A percentile compares a stretch with the other conserved stretches of the same genome.
Conservation (phyloP, 2,329 filamentous ascomycete species). For the Zymoseptoria brevis region DNA sequence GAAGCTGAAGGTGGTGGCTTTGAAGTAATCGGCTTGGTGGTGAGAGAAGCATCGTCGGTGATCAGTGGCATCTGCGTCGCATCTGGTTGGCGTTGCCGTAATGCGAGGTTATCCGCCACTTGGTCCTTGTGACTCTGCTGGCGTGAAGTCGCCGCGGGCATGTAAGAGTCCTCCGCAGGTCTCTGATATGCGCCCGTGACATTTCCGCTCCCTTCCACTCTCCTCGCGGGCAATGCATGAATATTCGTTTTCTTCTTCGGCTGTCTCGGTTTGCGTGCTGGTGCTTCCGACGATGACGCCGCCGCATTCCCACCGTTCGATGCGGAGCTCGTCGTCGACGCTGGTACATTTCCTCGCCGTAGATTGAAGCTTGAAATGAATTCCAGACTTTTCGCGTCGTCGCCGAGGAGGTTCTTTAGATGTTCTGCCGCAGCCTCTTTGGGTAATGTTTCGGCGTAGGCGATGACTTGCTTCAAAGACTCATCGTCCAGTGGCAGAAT, state of each 20-base stretch:
- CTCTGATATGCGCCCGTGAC: conserved; percentile 67
- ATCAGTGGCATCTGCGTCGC: conserved; percentile 37
- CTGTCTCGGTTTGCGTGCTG: conserved; percentile 12
- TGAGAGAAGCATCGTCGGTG: conserved; percentile 40
- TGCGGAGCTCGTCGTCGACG: conserved; percentile 1
- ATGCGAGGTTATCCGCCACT: conserved; percentile 38
- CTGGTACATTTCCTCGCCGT: conserved; percentile 39
- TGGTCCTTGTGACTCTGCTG: conserved; percentile 29
- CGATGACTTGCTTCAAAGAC: conserved; percentile 74
- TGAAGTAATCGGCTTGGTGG: conserved; percentile 34
- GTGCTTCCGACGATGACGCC: conserved; percentile 16
- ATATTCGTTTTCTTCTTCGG: conserved; percentile 38
- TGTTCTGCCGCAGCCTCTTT: conserved; percentile 73
- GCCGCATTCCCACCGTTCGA: conserved; percentile 4
- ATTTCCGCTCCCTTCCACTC: conserved; percentile 54
- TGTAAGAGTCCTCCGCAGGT: conserved; percentile 66
- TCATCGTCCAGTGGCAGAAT: conserved; percentile 79
- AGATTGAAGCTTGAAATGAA: conserved; percentile 71
- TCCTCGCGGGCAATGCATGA: conserved; percentile 33
- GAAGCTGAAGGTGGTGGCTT: conserved; percentile 59
- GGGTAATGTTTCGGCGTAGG: conserved; percentile 70
- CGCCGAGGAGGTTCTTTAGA: conserved; percentile 79
- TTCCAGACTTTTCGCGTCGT: conserved; percentile 65
- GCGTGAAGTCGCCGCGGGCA: conserved; percentile 44
- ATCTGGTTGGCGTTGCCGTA: conserved; percentile 44